Conservation (phyloP, 225 moss, liverwort and hornwort genomes). For the Straminergon stramineum region DNA sequence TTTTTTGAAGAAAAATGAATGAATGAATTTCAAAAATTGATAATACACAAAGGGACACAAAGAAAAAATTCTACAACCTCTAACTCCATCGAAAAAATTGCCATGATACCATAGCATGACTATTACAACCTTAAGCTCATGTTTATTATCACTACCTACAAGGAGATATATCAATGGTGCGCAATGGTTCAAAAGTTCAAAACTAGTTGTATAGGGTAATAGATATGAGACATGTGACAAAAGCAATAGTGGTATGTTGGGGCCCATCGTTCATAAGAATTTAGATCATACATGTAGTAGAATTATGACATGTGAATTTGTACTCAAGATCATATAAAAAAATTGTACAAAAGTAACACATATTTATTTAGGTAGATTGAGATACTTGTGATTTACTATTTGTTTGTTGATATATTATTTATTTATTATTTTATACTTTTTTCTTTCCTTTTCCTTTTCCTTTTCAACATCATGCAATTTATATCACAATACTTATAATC, state of each 20-base stretch:
- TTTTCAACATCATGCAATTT: not conserved
- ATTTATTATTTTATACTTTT: not conserved
- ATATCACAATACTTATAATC: no score
- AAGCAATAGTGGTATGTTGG: not conserved
- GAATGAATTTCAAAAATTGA: accelerated
- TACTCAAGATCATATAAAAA: no score
- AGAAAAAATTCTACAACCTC: accelerated
- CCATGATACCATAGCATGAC: accelerated
- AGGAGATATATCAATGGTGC: accelerated
- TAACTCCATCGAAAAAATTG: accelerated
- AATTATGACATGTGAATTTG: not conserved
- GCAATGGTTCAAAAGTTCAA: not conserved
- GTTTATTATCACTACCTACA: not conserved
- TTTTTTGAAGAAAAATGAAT: not conserved
- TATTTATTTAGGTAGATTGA: not conserved
- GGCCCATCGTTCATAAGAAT: not conserved
- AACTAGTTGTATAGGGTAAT: not conserved
- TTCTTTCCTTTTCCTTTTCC: not conserved
- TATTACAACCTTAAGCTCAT: not conserved
- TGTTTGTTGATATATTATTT: not conserved
- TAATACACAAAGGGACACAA: not conserved
- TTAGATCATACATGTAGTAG: not conserved
- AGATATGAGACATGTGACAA: no score
- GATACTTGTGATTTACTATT: accelerated
- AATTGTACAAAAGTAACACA: not conserved